These are phyloP conservation scores for Mrakiaceae sp. DNA, from an alignment of 1,284 basidiomycete species.

Conservation along the genomic window DNA sequence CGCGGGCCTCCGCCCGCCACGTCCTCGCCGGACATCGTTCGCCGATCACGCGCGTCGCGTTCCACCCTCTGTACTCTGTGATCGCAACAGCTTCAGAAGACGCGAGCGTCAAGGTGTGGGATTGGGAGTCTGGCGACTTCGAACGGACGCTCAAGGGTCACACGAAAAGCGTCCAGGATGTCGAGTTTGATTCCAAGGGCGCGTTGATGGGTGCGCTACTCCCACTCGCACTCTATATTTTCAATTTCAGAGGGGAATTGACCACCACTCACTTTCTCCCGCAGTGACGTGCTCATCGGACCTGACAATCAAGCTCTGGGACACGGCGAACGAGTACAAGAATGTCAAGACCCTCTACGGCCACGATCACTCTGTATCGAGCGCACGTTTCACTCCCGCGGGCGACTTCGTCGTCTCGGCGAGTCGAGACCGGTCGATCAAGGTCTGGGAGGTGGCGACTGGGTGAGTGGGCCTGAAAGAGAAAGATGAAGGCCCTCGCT, in stretches of 20 bases:
- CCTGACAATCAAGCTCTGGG: slow-evolving; percentile 84
- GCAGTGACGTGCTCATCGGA: slow-evolving; percentile 80
- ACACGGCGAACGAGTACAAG: slow-evolving; percentile 76
- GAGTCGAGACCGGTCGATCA: slow-evolving; percentile 73
- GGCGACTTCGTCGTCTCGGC: slow-evolving; percentile 74
- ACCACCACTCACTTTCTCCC: slow-evolving; percentile 6
- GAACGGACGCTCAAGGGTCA: slow-evolving; percentile 85
- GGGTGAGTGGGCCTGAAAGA: slow-evolving; percentile 43
- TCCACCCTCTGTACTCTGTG: slow-evolving; percentile 75
- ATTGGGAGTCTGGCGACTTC: slow-evolving; percentile 89
- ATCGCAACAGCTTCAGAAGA: slow-evolving; percentile 79
- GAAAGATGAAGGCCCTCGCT: neutral
- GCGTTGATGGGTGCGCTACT: slow-evolving; percentile 56
- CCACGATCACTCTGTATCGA: slow-evolving; percentile 82
- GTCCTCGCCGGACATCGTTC: slow-evolving; percentile 68
- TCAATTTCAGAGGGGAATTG: neutral
- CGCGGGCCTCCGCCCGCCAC: slow-evolving; percentile 65
- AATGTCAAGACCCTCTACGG: slow-evolving; percentile 76
- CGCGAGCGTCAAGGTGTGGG: slow-evolving; percentile 81
- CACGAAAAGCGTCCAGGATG: slow-evolving; percentile 75
- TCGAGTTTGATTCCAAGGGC: slow-evolving; percentile 78
- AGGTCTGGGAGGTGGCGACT: slow-evolving; percentile 72
- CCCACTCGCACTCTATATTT: neutral
- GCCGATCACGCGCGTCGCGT: slow-evolving; percentile 64
- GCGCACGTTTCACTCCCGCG: slow-evolving; percentile 69